Percentiles rank a stretch among this genome's conserved stretches.
Evolutionary conservation across 257 asterid genomes (phyloP).

Genomic region (Cruciata laevipes): DNA sequence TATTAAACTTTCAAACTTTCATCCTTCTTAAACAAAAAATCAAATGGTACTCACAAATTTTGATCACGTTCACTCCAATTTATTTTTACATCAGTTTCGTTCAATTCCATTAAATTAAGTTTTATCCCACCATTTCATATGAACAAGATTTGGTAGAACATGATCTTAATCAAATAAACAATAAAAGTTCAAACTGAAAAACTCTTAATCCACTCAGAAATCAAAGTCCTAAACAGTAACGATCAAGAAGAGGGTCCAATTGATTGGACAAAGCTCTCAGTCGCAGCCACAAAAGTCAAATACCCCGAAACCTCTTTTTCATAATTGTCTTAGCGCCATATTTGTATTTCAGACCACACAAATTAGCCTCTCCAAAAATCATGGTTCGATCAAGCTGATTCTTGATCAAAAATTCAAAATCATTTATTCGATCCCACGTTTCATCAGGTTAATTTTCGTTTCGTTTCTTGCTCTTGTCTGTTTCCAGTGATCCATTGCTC

Average conservation of each 20-base stretch:
- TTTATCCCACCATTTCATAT: too few relatives aligned
- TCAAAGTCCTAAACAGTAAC: not conserved
- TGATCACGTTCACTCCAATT: too few relatives aligned
- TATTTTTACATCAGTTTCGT: too few relatives aligned
- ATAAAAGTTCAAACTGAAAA: too few relatives aligned
- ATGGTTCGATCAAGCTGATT: conserved; percentile 11
- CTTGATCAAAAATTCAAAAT: not conserved
- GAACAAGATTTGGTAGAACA: too few relatives aligned
- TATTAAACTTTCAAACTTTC: too few relatives aligned
- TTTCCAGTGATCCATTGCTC: not conserved
- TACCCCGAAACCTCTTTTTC: not conserved
- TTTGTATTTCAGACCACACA: conserved; percentile 29
- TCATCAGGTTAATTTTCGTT: conserved; percentile 1
- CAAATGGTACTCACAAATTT: too few relatives aligned
- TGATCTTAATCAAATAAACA: too few relatives aligned
- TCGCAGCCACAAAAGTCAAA: conserved; percentile 22
- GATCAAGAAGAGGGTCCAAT: not conserved
- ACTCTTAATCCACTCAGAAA: not conserved
- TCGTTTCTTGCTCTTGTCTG: not conserved
- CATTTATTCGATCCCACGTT: not conserved
- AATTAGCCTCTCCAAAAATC: not conserved
- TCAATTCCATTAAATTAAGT: too few relatives aligned
- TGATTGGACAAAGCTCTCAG: not conserved
- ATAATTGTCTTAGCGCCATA: conserved; percentile 36
- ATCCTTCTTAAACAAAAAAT: too few relatives aligned